Evolutionary conservation across 2,329 filamentous ascomycete species (phyloP).

Genomic region (Coleophoma eucalyptorum): DNA sequence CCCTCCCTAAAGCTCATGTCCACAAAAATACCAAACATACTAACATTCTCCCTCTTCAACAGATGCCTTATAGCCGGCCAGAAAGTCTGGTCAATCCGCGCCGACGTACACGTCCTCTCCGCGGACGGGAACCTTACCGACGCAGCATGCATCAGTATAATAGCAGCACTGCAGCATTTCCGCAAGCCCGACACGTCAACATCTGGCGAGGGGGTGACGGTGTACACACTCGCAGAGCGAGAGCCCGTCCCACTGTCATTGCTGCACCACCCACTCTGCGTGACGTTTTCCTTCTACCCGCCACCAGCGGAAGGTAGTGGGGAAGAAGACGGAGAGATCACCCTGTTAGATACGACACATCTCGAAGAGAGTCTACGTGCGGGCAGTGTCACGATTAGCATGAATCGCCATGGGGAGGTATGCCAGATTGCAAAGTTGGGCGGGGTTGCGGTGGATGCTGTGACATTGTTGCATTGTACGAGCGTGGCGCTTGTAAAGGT

Average conservation of each 20-base stretch:
- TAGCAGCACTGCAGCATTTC: conserved; percentile 88
- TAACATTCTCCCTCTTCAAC: too few relatives aligned
- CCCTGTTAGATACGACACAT: conserved; percentile 68
- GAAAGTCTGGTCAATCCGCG: conserved; percentile 88
- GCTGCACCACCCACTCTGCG: conserved; percentile 86
- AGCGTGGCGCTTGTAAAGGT: conserved; percentile 73
- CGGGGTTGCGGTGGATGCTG: conserved; percentile 76
- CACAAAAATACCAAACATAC: too few relatives aligned
- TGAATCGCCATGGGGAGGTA: conserved; percentile 27
- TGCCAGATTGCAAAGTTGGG: conserved; percentile 74
- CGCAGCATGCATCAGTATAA: conserved; percentile 78
- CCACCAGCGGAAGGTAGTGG: conserved; percentile 37
- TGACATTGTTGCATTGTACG: conserved; percentile 72
- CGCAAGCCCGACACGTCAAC: conserved; percentile 85
- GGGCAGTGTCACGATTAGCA: conserved; percentile 72
- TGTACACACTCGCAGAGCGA: conserved; percentile 80
- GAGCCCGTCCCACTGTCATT: conserved; percentile 88
- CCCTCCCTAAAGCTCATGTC: background rate
- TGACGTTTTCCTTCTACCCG: conserved; percentile 81
- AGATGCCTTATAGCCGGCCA: conserved; percentile 80
- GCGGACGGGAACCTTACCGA: conserved; percentile 91
- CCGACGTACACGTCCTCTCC: conserved; percentile 86
- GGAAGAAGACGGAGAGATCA: conserved; percentile 64
- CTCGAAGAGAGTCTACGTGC: conserved; percentile 74
- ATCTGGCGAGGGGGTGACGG: conserved; percentile 76